Evolutionary conservation across 2,329 filamentous ascomycete species (phyloP), one percentile per base, ranked within the genome.

Genomic region (Ophiostoma ulmi): DNA sequence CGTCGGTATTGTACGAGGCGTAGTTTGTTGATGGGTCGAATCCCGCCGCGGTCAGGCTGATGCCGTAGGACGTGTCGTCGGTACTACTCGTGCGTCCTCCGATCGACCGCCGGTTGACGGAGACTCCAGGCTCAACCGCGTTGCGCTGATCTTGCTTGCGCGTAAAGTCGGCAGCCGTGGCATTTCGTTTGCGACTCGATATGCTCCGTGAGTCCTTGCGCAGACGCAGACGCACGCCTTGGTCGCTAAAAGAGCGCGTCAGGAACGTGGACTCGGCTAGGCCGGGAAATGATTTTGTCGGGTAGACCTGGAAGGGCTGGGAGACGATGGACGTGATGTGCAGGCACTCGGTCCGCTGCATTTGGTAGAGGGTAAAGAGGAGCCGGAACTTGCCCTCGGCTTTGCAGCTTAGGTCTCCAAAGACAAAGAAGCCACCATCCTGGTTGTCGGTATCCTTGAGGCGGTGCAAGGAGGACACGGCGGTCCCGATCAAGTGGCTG

Each of bases 341-440:
- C 70, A 78, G 77, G 71, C 78, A 80, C 39, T 67, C 78, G 70
- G 72, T 77, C 48, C 78, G 77, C 72, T 79, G 83, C 80, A 92
- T 87, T 78, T 94, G 91, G 78, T 90, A 94, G 17, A 97, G 83
- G 67, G 87, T 90, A 77, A 97, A 97, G 70, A 88, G 86, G 55
- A 97, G 84, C 48, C 89, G 85, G 77, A 89, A 94, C 26, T 83
- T 84, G 39, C 93, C 93, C 75, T 91, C 87, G 35, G 88, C 83
- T 77, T 90, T 90, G 72, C 94, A 88, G 0, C 92, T 95, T 31
- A 97, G 83, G 78, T 97, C 93, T 5, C 91, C 91, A 79, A 96
- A 97, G n/a, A 97, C 90, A 76, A 97, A 97, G 80, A 93, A 96
- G 0, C 90, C 92, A 13, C 91, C 91, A 79, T 95, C 92, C 81